These are phyloP conservation scores for Trichomonas vaginalis DNA, from an alignment of 208 protist species.

Conservation along the genomic window DNA sequence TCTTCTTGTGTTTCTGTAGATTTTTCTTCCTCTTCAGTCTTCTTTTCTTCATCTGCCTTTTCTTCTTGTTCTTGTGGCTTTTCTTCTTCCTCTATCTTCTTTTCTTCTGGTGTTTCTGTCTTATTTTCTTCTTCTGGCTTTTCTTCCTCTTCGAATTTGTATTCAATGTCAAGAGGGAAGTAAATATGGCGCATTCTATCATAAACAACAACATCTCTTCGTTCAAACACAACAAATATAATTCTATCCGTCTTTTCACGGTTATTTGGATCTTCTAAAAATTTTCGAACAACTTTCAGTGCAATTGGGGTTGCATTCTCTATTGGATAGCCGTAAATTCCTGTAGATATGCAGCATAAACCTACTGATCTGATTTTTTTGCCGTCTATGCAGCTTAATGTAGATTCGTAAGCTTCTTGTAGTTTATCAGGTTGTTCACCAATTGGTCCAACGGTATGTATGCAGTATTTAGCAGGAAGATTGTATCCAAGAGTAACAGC, in stretches of 20 bases:
- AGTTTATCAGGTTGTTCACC: not conserved
- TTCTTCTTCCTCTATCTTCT: not conserved
- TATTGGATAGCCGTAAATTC: conserved; percentile 29
- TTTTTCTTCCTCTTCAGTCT: not conserved
- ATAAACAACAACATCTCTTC: not conserved
- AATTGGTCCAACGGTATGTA: conserved; percentile 27
- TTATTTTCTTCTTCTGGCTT: not conserved
- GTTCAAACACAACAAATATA: not conserved
- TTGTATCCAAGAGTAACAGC: not conserved
- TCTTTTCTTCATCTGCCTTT: not conserved
- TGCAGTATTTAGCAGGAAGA: conserved; percentile 23
- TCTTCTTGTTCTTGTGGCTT: not conserved
- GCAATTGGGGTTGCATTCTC: conserved; percentile 14
- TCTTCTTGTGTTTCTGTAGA: too few species aligned
- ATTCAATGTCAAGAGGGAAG: conserved; percentile 9
- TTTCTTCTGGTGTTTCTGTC: not conserved
- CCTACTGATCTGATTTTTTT: conserved; percentile 16
- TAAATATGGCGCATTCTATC: not conserved
- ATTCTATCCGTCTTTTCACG: not conserved
- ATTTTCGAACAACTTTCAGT: not conserved
- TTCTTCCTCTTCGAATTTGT: not conserved
- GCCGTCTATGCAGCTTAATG: not conserved
- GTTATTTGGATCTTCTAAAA: conserved; percentile 10
- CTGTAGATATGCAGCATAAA: conserved; percentile 28
- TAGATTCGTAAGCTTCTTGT: not conserved